phyloP scores from a whole-genome alignment of 305 asterid species.

The Withania somnifera region DNA sequence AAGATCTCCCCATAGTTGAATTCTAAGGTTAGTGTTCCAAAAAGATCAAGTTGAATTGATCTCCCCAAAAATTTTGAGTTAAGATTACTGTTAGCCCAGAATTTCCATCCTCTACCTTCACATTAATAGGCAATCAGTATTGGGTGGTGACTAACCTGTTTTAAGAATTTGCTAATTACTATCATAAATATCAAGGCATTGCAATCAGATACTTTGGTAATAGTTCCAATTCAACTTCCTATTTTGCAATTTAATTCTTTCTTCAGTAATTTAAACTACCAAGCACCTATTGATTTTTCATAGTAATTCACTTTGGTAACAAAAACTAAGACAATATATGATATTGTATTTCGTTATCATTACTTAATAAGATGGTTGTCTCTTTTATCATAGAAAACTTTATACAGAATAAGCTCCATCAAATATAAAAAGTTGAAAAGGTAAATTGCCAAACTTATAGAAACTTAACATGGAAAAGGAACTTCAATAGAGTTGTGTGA shows the following conservation, averaged over 20 bases:
- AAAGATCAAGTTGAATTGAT: conserved; percentile 90
- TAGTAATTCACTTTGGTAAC: neutral
- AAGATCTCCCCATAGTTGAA: conserved; percentile 90
- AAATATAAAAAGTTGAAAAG: neutral
- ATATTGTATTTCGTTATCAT: neutral
- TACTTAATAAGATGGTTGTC: neutral
- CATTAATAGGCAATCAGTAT: conserved; percentile 87
- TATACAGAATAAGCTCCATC: neutral
- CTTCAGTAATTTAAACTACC: neutral
- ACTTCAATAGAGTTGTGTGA: neutral
- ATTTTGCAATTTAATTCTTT: neutral
- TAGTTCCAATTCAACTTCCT: neutral
- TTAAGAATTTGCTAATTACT: conserved; percentile 9
- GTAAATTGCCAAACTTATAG: neutral
- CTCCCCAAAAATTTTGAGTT: conserved; percentile 92
- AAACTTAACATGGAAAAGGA: neutral
- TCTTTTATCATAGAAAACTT: neutral
- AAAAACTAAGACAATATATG: neutral
- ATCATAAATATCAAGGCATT: neutral
- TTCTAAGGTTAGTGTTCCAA: conserved; percentile 66
- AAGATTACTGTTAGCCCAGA: conserved; percentile 78
- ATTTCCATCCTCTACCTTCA: conserved; percentile 95
- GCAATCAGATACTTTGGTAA: neutral
- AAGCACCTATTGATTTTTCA: neutral
- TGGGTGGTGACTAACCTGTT: conserved; percentile 97